Conservation (phyloP, 176 grass and related monocot species). For the Thinopyrum elongatum region DNA sequence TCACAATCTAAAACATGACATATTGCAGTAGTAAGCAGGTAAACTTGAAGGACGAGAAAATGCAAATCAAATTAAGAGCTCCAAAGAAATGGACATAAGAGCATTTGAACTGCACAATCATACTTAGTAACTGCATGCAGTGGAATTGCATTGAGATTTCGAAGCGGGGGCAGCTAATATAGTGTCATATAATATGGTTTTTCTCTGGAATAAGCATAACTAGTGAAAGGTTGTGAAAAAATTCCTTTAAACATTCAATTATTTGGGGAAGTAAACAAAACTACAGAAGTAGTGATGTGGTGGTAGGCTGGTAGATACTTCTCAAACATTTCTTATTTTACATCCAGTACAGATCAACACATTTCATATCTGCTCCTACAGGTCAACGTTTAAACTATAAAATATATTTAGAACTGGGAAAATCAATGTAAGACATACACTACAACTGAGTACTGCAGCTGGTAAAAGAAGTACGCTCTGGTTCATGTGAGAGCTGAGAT, state of each 20-base stretch:
- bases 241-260: not conserved
- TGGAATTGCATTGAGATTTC: not conserved
- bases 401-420: not conserved
- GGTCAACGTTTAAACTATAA: not conserved
- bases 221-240: not conserved
- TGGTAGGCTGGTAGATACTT: not conserved
- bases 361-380: not conserved
- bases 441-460: not conserved
- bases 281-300: not conserved
- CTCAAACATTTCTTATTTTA: not conserved
- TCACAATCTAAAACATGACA: slow-evolving; percentile 48
- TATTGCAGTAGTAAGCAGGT: no score
- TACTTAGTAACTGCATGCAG: not conserved
- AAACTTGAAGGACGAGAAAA: not conserved
- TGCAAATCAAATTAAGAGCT: not conserved
- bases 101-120: not conserved
- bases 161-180: not conserved
- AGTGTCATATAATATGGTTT: not conserved
- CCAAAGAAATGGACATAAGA: not conserved
- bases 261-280: not conserved
- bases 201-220: not conserved
- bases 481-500: slow-evolving; percentile 4
- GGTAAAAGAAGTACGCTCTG: not conserved
- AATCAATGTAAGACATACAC: not conserved
- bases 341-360: not conserved